Evolutionary conservation across 1,284 basidiomycete genomes (phyloP).

Genomic region (Filobasidium uniguttulatum): DNA sequence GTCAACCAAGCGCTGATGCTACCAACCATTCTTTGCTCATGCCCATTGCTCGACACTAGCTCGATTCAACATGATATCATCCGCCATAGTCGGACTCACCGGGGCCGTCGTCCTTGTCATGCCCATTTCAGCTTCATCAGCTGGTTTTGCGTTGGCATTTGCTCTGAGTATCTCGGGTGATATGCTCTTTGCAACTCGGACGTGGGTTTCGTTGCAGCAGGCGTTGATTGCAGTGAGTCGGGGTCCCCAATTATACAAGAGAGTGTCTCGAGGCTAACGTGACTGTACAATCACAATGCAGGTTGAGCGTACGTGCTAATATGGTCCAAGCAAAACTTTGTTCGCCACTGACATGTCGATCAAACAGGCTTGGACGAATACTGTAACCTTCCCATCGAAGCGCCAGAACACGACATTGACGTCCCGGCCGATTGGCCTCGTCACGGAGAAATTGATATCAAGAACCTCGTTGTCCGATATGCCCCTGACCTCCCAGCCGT

Average conservation of each 20-base stretch:
- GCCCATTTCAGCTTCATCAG: conserved; percentile 62
- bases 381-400: conserved; percentile 61
- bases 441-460: conserved; percentile 57
- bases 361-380: conserved; percentile 50
- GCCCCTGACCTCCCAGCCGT: conserved; percentile 68
- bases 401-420: conserved; percentile 68
- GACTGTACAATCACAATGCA: too few relatives aligned
- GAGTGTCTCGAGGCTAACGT: too few relatives aligned
- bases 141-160: conserved; percentile 70
- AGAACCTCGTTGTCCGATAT: conserved; percentile 72
- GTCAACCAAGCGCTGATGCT: too few relatives aligned
- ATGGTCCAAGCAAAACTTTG: background rate
- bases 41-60: too few relatives aligned
- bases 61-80: conserved; percentile 68
- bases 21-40: background rate
- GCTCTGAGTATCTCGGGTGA: conserved; percentile 60
- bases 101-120: conserved; percentile 54
- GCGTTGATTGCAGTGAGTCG: conserved; percentile 89
- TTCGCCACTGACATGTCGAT: background rate
- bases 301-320: background rate
- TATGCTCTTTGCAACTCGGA: conserved; percentile 47
- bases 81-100: conserved; percentile 55
- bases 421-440: conserved; percentile 76
- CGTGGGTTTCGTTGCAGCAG: conserved; percentile 75
- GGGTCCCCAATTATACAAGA: conserved; percentile 24